phyloP scores from a whole-genome alignment of 306 rosid genomes.

The Argentina anserina region DNA sequence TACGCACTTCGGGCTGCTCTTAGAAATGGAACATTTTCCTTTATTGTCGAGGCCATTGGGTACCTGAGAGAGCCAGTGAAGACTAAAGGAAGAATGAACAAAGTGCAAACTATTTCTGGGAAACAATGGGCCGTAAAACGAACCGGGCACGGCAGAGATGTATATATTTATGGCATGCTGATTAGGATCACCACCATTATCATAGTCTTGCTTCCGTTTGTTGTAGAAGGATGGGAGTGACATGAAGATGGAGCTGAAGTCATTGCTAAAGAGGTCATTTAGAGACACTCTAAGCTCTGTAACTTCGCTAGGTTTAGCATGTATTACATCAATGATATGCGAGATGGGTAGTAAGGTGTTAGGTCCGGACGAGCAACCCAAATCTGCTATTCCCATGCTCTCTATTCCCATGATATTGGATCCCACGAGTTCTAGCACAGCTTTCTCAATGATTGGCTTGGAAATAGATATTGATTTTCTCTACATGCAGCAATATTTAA shows the following conservation, averaged over 20 bases:
- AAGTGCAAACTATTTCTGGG: slow-evolving; percentile 43
- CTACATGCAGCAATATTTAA: slow-evolving; percentile 11
- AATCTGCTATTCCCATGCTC: slow-evolving; percentile 67
- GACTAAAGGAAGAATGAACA: slow-evolving; percentile 68
- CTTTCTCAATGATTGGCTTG: slow-evolving; percentile 34
- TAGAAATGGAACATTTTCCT: slow-evolving; percentile 66
- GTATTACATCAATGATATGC: slow-evolving; percentile 33
- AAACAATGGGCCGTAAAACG: slow-evolving; percentile 50
- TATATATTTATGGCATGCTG: slow-evolving; percentile 14
- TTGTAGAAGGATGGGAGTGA: slow-evolving; percentile 57
- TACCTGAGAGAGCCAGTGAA: slow-evolving; percentile 72
- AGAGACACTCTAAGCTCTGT: slow-evolving; percentile 50
- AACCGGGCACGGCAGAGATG: slow-evolving; percentile 49
- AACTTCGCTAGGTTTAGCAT: not conserved
- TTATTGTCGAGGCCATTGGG: slow-evolving; percentile 49
- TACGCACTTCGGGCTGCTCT: slow-evolving; percentile 52
- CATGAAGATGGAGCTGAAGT: slow-evolving; percentile 60
- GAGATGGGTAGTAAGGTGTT: slow-evolving; percentile 47
- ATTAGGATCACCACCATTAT: not conserved
- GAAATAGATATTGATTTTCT: slow-evolving; percentile 33
- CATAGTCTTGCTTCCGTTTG: not conserved
- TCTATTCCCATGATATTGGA: not conserved
- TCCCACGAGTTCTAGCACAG: slow-evolving; percentile 28
- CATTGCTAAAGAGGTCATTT: slow-evolving; percentile 69
- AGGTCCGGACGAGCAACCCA: slow-evolving; percentile 88